Evolutionary conservation across 306 rosid genomes (phyloP).

Genomic region (Quercus agrifolia): DNA sequence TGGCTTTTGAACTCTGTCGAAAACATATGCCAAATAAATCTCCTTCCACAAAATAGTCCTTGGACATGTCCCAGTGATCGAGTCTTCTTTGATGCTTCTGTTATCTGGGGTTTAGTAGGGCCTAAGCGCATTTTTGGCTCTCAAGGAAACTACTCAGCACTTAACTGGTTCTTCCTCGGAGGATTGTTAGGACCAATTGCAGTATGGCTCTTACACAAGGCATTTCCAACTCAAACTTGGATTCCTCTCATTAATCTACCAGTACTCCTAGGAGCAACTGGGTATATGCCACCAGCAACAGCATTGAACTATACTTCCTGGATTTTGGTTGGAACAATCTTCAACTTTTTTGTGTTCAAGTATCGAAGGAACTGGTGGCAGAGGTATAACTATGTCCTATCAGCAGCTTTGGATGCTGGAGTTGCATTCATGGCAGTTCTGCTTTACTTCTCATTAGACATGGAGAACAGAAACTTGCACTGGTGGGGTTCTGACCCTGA

Average conservation of each 20-base stretch:
- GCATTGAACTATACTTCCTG: constrained; percentile 75
- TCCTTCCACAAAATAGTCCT: constrained; percentile 53
- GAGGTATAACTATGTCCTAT: constrained; percentile 76
- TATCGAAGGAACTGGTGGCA: constrained; percentile 84
- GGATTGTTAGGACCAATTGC: constrained; percentile 70
- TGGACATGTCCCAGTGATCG: constrained; percentile 78
- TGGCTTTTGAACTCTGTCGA: constrained; percentile 60
- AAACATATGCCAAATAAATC: constrained; percentile 50
- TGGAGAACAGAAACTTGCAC: neutral
- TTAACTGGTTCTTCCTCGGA: constrained; percentile 85
- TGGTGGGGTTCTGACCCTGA: constrained; percentile 60
- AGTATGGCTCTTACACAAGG: constrained; percentile 62
- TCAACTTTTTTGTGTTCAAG: constrained; percentile 76
- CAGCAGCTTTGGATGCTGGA: constrained; percentile 82
- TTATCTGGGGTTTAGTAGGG: constrained; percentile 86
- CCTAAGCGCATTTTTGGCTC: constrained; percentile 64
- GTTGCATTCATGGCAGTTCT: constrained; percentile 62
- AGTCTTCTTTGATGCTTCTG: constrained; percentile 83
- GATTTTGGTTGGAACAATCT: constrained; percentile 62
- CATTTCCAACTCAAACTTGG: constrained; percentile 70
- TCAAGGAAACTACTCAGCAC: constrained; percentile 52
- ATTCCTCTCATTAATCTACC: constrained; percentile 78
- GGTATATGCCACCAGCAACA: constrained; percentile 56
- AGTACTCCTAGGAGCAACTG: constrained; percentile 73
- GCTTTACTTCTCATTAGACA: constrained; percentile 30